Evolutionary conservation across 495 filamentous ascomycete genomes (phyloP), one percentile per base, ranked within the genome.

Genomic region (Podospora comata): DNA sequence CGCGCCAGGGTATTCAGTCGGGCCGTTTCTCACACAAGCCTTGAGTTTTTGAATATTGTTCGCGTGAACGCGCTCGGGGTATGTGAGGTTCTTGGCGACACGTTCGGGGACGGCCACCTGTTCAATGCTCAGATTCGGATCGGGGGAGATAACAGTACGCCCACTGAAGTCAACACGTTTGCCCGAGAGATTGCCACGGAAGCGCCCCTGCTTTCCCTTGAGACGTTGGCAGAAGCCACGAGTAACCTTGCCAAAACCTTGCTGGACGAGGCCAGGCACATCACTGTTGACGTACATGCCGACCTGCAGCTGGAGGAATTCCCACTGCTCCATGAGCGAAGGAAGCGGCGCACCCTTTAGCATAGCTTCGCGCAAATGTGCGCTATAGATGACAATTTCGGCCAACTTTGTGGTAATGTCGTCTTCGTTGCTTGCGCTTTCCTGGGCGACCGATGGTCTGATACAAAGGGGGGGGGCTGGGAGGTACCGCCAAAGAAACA

Each of bases 141-240:
- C 95, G 0, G 95, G 95, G 0, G 93, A 96, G 76, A 99, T 99
- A 77, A 99, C 95, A 1, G 95, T 99, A 70, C 95, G 88, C 19
- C 93, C 96, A 26, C 96, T 98, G 78, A 97, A 99, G 75, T 99
- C 94, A 53, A 99, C 95, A 86, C 95, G 96, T 79, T 99, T 99
- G 75, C 95, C 95, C 0, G 93, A 97, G 65, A 99, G 75, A 72
- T 99, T 99, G 48, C 95, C 95, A 79, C 95, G 90, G 80, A 99
- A 99, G 67, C 95, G 91, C 60, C 95, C 95, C 78, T 97, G 93
- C 70, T 99, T 99, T 72, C 95, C 95, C 78, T 99, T 99, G 39
- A 99, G 80, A 27, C 95, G 86, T 78, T 97, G 95, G 68, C 94
- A 96, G 72, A 97, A 96, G 16, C 96, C 94, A 63, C 95, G 89